Conservation (phyloP, 805 yeast genomes). For the Kodamaea kakaduensis region DNA sequence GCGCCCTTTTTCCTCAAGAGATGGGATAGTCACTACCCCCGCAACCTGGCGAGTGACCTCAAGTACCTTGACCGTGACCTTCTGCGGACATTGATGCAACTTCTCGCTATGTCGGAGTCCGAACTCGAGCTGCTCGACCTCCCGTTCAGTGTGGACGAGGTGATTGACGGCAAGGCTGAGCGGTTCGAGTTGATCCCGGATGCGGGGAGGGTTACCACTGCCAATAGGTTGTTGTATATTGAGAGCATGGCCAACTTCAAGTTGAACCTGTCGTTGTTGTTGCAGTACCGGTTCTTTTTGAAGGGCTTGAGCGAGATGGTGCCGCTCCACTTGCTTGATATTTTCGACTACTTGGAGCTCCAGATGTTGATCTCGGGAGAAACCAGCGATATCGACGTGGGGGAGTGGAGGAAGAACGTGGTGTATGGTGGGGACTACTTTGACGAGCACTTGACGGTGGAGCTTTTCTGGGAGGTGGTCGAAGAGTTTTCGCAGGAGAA, state of each 20-base stretch:
- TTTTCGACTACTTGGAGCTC: constrained; percentile 82
- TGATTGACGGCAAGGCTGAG: constrained; percentile 32
- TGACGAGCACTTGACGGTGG: constrained; percentile 54
- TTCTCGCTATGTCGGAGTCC: constrained; percentile 50
- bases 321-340: constrained; percentile 67
- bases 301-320: constrained; percentile 70
- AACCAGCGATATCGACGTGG: constrained; percentile 64
- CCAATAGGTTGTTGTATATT: constrained; percentile 68
- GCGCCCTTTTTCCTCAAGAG: constrained; percentile 79
- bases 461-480: constrained; percentile 71
- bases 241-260: constrained; percentile 77
- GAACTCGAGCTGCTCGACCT: constrained; percentile 60
- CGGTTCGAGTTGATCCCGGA: constrained; percentile 52
- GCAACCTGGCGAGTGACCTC: constrained; percentile 75
- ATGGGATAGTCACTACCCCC: constrained; percentile 49
- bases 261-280: constrained; percentile 56
- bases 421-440: constrained; percentile 65
- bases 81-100: constrained; percentile 58
- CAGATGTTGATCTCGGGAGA: constrained; percentile 74
- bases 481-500: constrained; percentile 64
- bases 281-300: constrained; percentile 60
- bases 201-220: constrained; percentile 47
- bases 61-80: constrained; percentile 65
- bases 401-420: constrained; percentile 61
- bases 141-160: constrained; percentile 60